These are phyloP conservation scores for Nothophaeocryptopus gaeumannii DNA, from an alignment of 2,329 filamentous ascomycete species.

Conservation along the genomic window DNA sequence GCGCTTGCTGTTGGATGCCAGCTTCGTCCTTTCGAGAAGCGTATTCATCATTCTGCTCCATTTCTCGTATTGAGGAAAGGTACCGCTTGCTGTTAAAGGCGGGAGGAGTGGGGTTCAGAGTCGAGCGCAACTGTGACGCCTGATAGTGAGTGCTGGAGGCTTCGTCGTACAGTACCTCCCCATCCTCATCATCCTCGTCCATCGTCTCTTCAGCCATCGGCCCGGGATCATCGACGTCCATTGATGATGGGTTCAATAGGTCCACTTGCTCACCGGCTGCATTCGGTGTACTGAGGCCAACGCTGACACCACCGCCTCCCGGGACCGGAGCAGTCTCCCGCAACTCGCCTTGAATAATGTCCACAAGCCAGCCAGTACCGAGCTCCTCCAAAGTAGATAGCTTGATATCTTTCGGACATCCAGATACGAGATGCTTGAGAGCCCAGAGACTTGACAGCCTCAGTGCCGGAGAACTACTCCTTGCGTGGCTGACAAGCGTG, in stretches of 20 bases:
- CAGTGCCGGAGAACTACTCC: constrained; percentile 73
- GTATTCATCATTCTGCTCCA: constrained; percentile 62
- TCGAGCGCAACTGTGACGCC: constrained; percentile 35
- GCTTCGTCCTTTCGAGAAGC: constrained; percentile 74
- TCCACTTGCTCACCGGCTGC: constrained; percentile 60
- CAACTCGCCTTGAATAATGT: constrained; percentile 64
- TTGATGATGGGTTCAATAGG: constrained; percentile 52
- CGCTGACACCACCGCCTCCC: constrained; percentile 47
- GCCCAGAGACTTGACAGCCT: constrained; percentile 88
- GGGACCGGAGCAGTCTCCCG: constrained; percentile 37
- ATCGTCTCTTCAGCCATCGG: constrained; percentile 29
- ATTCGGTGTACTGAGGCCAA: constrained; percentile 48
- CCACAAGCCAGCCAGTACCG: constrained; percentile 74
- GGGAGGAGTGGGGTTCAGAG: constrained; percentile 25
- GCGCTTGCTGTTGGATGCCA: constrained; percentile 83
- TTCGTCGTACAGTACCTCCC: constrained; percentile 46
- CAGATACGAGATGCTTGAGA: constrained; percentile 82
- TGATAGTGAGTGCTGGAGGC: constrained; percentile 37
- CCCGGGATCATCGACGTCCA: constrained; percentile 33
- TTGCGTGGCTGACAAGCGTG: constrained; percentile 78
- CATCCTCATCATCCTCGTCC: constrained; percentile 38
- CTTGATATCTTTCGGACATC: constrained; percentile 68
- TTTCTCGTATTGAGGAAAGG: constrained; percentile 30
- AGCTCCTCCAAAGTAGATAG: constrained; percentile 74
- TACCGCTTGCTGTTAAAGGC: constrained; percentile 31